Conservation (phyloP, 2,329 filamentous ascomycete genomes). For the Penicillium sp. region DNA sequence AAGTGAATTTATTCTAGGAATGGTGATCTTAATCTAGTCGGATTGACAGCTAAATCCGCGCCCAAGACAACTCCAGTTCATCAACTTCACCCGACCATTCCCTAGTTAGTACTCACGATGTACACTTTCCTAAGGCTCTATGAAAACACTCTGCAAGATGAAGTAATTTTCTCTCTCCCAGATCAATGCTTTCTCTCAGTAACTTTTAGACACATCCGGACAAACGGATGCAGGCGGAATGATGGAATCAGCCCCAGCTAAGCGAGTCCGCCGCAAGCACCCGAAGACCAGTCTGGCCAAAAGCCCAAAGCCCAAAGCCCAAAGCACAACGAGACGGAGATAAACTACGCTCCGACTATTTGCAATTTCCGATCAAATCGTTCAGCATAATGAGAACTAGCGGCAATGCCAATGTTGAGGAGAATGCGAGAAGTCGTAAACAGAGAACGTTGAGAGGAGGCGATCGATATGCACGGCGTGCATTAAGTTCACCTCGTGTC, state of each 20-base stretch:
- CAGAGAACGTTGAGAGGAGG: not conserved
- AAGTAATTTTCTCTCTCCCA: not conserved
- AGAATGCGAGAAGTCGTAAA: not conserved
- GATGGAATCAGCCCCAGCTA: not conserved
- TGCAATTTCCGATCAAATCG: not conserved
- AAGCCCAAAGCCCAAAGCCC: not conserved
- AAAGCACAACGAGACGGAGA: not conserved
- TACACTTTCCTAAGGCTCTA: not conserved
- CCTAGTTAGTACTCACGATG: not conserved
- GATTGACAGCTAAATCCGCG: not conserved
- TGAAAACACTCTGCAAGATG: not conserved
- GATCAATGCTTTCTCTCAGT: not conserved
- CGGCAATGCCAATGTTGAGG: not conserved
- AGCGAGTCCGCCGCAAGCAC: not conserved
- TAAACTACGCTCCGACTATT: not conserved
- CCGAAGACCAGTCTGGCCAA: not conserved
- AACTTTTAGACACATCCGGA: not conserved
- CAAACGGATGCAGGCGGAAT: not conserved
- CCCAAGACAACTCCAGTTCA: not conserved
- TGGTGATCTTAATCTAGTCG: not conserved
- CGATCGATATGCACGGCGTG: not conserved
- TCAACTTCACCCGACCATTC: not conserved
- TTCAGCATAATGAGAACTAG: not conserved
- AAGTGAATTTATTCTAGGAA: not conserved
- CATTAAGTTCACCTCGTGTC: not conserved